Conservation (phyloP, 2,329 filamentous ascomycete species). For the Fusarium sp. region DNA sequence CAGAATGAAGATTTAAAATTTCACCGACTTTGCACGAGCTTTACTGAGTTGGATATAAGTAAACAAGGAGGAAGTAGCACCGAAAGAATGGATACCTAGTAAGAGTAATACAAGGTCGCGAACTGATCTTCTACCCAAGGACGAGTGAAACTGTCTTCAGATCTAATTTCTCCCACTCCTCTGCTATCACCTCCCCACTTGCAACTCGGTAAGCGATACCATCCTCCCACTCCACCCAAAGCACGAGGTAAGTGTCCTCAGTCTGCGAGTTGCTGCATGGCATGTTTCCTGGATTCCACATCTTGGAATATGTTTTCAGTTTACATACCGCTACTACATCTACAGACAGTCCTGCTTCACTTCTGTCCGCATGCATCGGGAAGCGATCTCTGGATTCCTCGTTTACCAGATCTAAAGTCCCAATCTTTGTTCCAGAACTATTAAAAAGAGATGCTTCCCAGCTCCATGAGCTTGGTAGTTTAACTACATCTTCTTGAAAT, state of each 20-base stretch:
- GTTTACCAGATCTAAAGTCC: neutral
- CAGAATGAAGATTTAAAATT: rapidly evolving
- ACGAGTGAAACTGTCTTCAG: neutral
- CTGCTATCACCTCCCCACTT: neutral
- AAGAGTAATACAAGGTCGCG: no score
- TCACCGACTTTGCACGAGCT: no score
- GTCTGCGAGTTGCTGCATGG: neutral
- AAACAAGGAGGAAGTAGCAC: no score
- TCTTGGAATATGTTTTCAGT: neutral
- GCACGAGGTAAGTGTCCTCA: neutral
- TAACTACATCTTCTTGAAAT: rapidly evolving
- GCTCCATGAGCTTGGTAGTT: rapidly evolving
- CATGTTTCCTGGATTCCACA: no score
- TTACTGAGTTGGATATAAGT: no score
- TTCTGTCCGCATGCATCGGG: neutral
- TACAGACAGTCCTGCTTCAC: neutral
- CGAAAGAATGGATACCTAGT: no score
- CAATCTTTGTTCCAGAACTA: neutral
- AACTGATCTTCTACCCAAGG: neutral
- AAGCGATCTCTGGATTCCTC: neutral
- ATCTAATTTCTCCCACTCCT: neutral
- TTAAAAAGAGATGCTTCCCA: neutral
- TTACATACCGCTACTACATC: neutral
- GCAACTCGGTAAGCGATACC: neutral
- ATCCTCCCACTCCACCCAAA: neutral